Evolutionary conservation across 768 basidiomycete genomes (phyloP), one percentile per base, ranked within the genome.

Genomic region (Clitopilus passeckerianus): DNA sequence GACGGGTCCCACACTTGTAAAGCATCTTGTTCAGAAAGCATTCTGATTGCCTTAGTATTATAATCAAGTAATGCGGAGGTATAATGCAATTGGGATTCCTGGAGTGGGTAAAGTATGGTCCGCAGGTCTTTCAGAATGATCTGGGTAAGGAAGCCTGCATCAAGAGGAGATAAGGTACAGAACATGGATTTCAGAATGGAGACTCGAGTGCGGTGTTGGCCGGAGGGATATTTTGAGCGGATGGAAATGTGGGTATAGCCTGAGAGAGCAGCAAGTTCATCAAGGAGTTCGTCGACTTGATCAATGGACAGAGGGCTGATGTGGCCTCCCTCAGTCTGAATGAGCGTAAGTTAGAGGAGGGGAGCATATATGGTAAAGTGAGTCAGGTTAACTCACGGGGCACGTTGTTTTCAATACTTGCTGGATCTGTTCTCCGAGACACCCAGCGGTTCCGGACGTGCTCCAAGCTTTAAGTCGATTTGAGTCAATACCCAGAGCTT

Each of bases 71-170:
- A 69, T 41, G 82, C 81, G 23, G 71, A 70, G 20, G 76, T 80
- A 64, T 81, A 79, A 68, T 81, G 79, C 20, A 71, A 74, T 33
- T 73, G 76, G 18, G 46, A 50, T 5, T 50, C 46, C 14, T 80
- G 79, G 0, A 88, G 74, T 2, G 91, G 88, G 63, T 91, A 91
- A 1, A 95, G 69, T 1, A 95, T 69, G 7, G 93, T 93, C 27
- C 87, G 82, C 0, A 98, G 74, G 69, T 98, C 95, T 62, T 90
- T 90, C 34, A 96, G 80, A 60, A 98, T 90, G 62, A 96, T 87
- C 66, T 98, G 95, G 0, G 90, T 89, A 53, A 95, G 75, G 61
- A 87, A 81, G 0, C 84, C 77, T 1, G 88, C 81, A 41, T 91
- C 88, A 10, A 72, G 71, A 0, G 92, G 85, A 1, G 85, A 76